Evolutionary conservation across 1,284 basidiomycete species (phyloP).

Genomic region (Heterobasidion occidentale): DNA sequence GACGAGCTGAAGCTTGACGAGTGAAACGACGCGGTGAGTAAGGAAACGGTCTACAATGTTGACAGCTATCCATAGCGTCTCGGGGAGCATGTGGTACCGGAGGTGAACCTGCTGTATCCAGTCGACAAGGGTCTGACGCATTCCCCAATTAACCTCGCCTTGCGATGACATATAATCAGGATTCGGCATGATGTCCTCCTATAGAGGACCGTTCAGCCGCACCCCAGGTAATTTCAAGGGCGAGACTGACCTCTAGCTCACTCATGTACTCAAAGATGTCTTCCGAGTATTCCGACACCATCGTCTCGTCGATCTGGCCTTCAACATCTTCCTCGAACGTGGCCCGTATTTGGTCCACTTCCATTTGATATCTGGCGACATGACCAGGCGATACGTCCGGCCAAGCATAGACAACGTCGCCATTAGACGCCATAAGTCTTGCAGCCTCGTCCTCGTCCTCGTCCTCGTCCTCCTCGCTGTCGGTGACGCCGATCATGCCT

Average conservation of each 20-base stretch:
- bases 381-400: constrained; percentile 60
- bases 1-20: constrained; percentile 95
- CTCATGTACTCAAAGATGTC: constrained; percentile 98
- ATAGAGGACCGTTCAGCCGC: constrained; percentile 11
- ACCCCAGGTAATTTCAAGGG: not conserved
- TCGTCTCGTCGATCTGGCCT: constrained; percentile 87
- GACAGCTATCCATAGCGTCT: constrained; percentile 97
- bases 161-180: constrained; percentile 94
- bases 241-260: constrained; percentile 69
- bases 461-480: constrained; percentile 30
- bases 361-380: constrained; percentile 44
- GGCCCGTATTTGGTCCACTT: constrained; percentile 63
- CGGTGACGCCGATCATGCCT: constrained; percentile 40
- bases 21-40: constrained; percentile 84
- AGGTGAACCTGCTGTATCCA: constrained; percentile 98
- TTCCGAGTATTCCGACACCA: constrained; percentile 97
- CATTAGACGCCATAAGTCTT: constrained; percentile 4
- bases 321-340: constrained; percentile 66
- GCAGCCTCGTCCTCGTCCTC: constrained; percentile 15
- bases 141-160: constrained; percentile 91
- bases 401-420: constrained; percentile 44
- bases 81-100: constrained; percentile 95
- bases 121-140: constrained; percentile 95
- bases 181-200: constrained; percentile 88
- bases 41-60: constrained; percentile 99